phyloP scores from a whole-genome alignment of 495 filamentous ascomycete species.

The Aspergillus hancockii region DNA sequence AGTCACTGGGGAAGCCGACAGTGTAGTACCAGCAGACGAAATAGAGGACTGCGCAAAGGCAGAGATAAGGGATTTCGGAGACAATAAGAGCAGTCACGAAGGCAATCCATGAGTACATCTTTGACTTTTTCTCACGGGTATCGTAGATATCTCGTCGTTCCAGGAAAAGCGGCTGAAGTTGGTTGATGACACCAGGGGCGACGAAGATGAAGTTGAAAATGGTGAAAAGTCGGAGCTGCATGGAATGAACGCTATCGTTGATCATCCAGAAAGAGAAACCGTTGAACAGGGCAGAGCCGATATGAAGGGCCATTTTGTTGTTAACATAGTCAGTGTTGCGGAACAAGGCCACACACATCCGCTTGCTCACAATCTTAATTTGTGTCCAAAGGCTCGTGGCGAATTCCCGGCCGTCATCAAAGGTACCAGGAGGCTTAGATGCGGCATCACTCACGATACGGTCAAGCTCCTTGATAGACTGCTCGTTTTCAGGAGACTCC shows the following conservation, averaged over 20 bases:
- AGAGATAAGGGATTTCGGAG: constrained; percentile 58
- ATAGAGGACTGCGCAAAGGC: constrained; percentile 51
- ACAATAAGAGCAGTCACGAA: constrained; percentile 53
- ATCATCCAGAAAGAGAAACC: constrained; percentile 50
- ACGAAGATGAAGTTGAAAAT: constrained; percentile 58
- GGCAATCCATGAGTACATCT: constrained; percentile 57
- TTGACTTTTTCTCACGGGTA: constrained; percentile 51
- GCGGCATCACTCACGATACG: constrained; percentile 49
- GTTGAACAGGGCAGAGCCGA: constrained; percentile 43
- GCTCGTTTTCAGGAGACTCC: constrained; percentile 51
- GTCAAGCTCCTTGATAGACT: constrained; percentile 54
- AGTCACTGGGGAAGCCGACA: constrained; percentile 41
- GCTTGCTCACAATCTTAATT: constrained; percentile 54
- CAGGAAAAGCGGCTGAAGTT: constrained; percentile 57
- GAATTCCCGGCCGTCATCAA: constrained; percentile 51
- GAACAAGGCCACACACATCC: constrained; percentile 61
- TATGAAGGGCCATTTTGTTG: constrained; percentile 55
- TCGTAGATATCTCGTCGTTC: constrained; percentile 56
- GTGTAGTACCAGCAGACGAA: constrained; percentile 59
- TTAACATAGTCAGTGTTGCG: constrained; percentile 65
- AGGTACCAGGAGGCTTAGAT: constrained; percentile 32
- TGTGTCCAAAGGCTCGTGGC: constrained; percentile 60
- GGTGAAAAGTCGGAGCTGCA: constrained; percentile 43
- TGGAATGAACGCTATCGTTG: constrained; percentile 25
- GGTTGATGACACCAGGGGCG: constrained; percentile 50